Conservation (phyloP, 352 stramenopile genomes). For the Phytopythium cucurbitacearum region DNA sequence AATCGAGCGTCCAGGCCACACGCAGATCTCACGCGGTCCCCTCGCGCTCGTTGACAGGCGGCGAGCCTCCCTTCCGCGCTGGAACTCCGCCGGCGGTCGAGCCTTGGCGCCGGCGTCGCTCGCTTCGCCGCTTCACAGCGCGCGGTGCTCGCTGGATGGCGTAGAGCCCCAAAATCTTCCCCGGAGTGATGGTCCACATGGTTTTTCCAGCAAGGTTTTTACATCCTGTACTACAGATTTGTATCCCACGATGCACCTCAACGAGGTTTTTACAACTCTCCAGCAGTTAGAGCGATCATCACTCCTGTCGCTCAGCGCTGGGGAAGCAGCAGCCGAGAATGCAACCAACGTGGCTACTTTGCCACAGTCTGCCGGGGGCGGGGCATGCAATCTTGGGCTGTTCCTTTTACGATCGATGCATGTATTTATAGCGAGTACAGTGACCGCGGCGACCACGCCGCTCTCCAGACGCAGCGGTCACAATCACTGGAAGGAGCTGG, state of each 20-base stretch:
- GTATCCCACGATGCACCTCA: conserved; percentile 10
- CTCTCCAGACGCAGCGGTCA: conserved; percentile 10
- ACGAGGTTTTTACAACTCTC: conserved; percentile 2
- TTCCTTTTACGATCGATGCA: background rate
- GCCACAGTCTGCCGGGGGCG: too few relatives aligned
- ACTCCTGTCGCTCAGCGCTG: background rate
- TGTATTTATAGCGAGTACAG: background rate
- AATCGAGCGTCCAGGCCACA: too few relatives aligned
- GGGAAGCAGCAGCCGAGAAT: too few relatives aligned
- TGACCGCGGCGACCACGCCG: background rate
- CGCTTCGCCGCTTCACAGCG: conserved; percentile 1
- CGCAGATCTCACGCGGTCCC: too few relatives aligned
- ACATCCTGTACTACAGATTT: conserved; percentile 9
- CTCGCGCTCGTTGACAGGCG: background rate
- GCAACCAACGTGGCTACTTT: too few relatives aligned
- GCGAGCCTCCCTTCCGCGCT: background rate
- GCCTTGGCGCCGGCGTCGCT: background rate
- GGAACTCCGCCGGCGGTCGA: too few relatives aligned
- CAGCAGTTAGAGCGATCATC: conserved; percentile 4
- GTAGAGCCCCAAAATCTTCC: conserved; percentile 33
- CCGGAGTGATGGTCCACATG: conserved; percentile 31
- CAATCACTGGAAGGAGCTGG: conserved; percentile 9
- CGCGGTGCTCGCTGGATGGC: conserved; percentile 17
- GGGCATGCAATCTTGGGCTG: too few relatives aligned
- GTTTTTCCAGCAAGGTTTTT: conserved; percentile 13